phyloP scores from a whole-genome alignment of 2,329 filamentous ascomycete species.

The Didymella pomorum region DNA sequence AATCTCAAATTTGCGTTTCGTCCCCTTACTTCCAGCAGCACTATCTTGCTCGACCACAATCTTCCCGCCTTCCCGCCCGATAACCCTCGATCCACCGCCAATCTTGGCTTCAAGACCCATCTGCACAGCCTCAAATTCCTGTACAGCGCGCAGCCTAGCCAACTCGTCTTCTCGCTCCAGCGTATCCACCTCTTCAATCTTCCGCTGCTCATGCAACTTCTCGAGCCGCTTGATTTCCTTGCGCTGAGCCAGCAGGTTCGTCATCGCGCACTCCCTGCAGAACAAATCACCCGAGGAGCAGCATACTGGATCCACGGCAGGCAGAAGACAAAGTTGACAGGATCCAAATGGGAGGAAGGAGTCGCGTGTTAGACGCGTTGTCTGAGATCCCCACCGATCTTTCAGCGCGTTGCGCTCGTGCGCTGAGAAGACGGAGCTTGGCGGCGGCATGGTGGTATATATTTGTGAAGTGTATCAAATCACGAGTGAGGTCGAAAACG shows the following conservation, averaged over 20 bases:
- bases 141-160: constrained; percentile 72
- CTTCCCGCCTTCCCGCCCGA: constrained; percentile 55
- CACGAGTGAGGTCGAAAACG: constrained; percentile 11
- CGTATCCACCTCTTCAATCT: constrained; percentile 69
- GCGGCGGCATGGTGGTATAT: constrained; percentile 35
- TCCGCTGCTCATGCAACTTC: constrained; percentile 68
- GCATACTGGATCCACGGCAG: constrained; percentile 81
- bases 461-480: constrained; percentile 5
- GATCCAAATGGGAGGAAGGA: constrained; percentile 91
- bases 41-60: constrained; percentile 52
- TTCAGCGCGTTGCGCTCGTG: constrained; percentile 87
- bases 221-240: constrained; percentile 88
- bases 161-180: constrained; percentile 71
- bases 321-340: constrained; percentile 85
- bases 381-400: constrained; percentile 79
- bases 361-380: constrained; percentile 86
- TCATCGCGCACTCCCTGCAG: constrained; percentile 91
- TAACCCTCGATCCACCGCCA: constrained; percentile 47
- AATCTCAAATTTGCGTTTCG: constrained; percentile 82
- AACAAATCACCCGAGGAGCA: constrained; percentile 85
- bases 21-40: constrained; percentile 47
- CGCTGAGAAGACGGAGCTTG: constrained; percentile 78
- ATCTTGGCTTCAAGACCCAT: constrained; percentile 63
- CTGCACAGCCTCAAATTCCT: constrained; percentile 86
- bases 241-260: constrained; percentile 88